Percentiles rank a stretch among this genome's conserved stretches.
These are phyloP conservation scores for Trametes sanguinea DNA, from an alignment of 768 basidiomycete species.

Conservation along the genomic window DNA sequence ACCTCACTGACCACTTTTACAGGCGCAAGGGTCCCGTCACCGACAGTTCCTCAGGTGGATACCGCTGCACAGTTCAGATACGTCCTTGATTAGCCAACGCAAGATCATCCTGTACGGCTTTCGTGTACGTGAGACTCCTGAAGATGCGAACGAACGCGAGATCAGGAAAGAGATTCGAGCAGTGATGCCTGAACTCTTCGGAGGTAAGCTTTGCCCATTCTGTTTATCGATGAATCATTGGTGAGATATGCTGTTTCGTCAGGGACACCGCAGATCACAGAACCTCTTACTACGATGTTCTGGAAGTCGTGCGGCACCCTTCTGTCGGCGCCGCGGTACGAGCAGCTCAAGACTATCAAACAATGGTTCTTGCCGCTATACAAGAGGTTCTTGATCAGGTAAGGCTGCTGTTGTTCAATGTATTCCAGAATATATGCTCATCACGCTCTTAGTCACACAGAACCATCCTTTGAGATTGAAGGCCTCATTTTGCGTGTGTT, in stretches of 20 bases:
- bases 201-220: slow-evolving; percentile 41
- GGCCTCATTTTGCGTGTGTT: slow-evolving; percentile 53
- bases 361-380: slow-evolving; percentile 76
- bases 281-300: slow-evolving; percentile 17
- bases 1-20: background rate
- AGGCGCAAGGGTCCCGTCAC: slow-evolving; percentile 62
- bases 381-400: slow-evolving; percentile 52
- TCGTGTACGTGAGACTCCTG: slow-evolving; percentile 67
- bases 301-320: slow-evolving; percentile 47
- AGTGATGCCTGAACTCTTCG: slow-evolving; percentile 68
- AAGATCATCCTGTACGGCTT: slow-evolving; percentile 70
- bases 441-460: background rate
- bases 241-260: background rate
- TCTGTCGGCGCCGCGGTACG: slow-evolving; percentile 63
- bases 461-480: slow-evolving; percentile 13
- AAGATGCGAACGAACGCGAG: slow-evolving; percentile 67
- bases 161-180: slow-evolving; percentile 70
- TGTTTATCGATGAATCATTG: background rate
- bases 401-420: background rate
- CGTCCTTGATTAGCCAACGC: slow-evolving; percentile 66
- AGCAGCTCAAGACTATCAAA: slow-evolving; percentile 69
- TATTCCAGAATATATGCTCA: background rate
- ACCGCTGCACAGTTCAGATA: slow-evolving; percentile 60
- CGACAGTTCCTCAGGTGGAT: slow-evolving; percentile 71
- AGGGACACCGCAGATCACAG: slow-evolving; percentile 17